Percentiles rank a stretch among this genome's conserved stretches.
Conservation (phyloP, 1,284 basidiomycete species). For the Amylostereum areolatum region DNA sequence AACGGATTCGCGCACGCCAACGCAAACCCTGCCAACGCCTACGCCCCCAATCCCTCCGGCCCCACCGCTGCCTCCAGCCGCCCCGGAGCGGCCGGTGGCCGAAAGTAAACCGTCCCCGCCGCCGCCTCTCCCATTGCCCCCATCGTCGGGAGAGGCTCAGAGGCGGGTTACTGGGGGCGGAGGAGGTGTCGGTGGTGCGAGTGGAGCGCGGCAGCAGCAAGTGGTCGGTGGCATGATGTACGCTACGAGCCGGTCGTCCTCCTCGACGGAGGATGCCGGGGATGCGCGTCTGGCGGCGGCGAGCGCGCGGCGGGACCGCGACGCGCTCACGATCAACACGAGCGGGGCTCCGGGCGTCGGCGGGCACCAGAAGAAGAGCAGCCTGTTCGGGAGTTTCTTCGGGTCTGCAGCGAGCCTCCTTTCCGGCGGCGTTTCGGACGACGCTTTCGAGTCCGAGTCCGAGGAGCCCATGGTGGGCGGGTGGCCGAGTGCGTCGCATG, state of each 20-base stretch:
- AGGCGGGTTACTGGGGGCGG: not conserved
- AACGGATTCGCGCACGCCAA: not conserved
- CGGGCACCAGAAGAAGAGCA: not conserved
- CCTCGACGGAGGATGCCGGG: not conserved
- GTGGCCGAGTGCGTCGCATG: not conserved
- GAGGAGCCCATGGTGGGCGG: slow-evolving; percentile 12
- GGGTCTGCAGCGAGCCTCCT: not conserved
- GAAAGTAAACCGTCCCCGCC: slow-evolving; percentile 3
- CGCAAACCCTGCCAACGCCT: not conserved
- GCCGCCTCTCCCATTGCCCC: slow-evolving; percentile 2
- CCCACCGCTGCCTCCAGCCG: slow-evolving; percentile 3
- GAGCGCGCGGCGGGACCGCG: not conserved
- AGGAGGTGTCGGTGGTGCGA: slow-evolving; percentile 3
- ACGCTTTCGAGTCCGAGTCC: not conserved
- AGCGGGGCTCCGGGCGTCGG: not conserved
- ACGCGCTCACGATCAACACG: not conserved
- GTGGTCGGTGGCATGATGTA: not conserved
- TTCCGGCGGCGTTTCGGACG: not conserved
- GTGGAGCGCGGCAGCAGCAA: slow-evolving; percentile 1
- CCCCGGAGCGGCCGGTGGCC: slow-evolving; percentile 1
- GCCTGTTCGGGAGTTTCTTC: not conserved
- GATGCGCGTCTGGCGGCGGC: not conserved
- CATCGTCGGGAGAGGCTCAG: slow-evolving; percentile 3
- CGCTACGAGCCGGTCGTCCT: not conserved
- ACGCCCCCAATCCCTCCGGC: not conserved